Evolutionary conservation across 2,329 filamentous ascomycete species (phyloP), one percentile per base, ranked within the genome.

Genomic region (Cadophora sp.): DNA sequence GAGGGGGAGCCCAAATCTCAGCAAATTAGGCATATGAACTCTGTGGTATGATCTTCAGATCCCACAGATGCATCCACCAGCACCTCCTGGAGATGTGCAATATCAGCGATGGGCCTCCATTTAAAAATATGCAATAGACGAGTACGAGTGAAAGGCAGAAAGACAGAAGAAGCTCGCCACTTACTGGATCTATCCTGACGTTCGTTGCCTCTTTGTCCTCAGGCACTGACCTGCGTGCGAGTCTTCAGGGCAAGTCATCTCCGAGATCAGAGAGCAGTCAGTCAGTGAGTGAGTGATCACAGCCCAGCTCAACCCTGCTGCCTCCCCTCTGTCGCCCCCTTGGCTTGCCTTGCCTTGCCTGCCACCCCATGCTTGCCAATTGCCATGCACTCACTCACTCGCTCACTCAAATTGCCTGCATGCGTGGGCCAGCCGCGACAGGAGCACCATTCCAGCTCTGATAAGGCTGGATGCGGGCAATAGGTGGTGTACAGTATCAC

Each of bases 41-140:
- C 64, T 66, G 56, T 47, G 66, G 50, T 56, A 61, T 63, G 66
- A 70, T 69, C 68, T 68, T 64, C 66, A 68, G 70, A 68, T 71
- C 67, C 66, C 45, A 47, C 33, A 68, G 48, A 59, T 65, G 64
- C 63, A 47, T 39, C 36, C 50, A 59, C 61, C 47, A 18, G 22
- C n/a, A 58, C 50, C 50, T 50, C 30, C 20, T 51, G 7, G 30
- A 50, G n/a, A 9, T 43, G 18, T 67, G 36, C 56, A 56, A 56
- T 43, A 47, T 62, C 24, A 59, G 33, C 33, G 20, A 64, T 30
- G 20, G 39, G 30, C 24, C 22, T 43, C n/a, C 20, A 22, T 18
- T 41, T 53, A 22, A 33, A 43, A 30, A 43, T 39, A 20, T 18
- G 47, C 24, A 47, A 16, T 24, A 24, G 22, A 48, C 33, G 53